phyloP scores from a whole-genome alignment of 2,329 filamentous ascomycete genomes.

The Pyricularia grisea region DNA sequence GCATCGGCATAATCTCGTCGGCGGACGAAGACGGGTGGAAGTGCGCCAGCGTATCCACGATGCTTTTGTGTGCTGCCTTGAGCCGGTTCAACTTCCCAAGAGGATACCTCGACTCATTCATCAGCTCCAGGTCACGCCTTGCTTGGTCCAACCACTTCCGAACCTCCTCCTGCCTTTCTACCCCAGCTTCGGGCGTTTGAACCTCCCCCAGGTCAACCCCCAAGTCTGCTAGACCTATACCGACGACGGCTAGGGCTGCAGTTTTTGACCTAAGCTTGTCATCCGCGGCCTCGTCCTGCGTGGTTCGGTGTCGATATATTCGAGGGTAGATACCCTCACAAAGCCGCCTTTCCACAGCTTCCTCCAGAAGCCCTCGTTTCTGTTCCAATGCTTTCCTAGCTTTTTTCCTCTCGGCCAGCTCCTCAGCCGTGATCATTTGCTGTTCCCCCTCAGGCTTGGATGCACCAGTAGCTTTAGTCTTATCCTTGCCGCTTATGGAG shows the following conservation, averaged over 20 bases:
- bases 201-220: slow-evolving; percentile 62
- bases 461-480: slow-evolving; percentile 27
- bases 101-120: slow-evolving; percentile 82
- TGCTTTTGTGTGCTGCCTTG: slow-evolving; percentile 82
- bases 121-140: slow-evolving; percentile 60
- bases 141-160: slow-evolving; percentile 64
- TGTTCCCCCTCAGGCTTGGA: slow-evolving; percentile 43
- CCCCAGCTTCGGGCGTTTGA: slow-evolving; percentile 45
- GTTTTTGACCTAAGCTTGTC: slow-evolving; percentile 92
- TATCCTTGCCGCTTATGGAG: slow-evolving; percentile 41
- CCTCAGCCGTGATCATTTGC: slow-evolving; percentile 84
- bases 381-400: slow-evolving; percentile 69
- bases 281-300: slow-evolving; percentile 89
- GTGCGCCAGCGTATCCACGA: slow-evolving; percentile 73
- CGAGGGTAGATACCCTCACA: slow-evolving; percentile 80
- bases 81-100: slow-evolving; percentile 85
- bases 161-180: slow-evolving; percentile 57
- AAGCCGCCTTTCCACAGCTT: slow-evolving; percentile 79
- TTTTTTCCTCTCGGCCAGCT: slow-evolving; percentile 71
- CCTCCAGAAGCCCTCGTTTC: slow-evolving; percentile 70
- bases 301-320: slow-evolving; percentile 85
- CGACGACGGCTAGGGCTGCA: slow-evolving; percentile 80
- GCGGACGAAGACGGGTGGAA: slow-evolving; percentile 77
- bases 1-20: slow-evolving; percentile 91
- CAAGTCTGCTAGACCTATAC: slow-evolving; percentile 79